Base-by-base conservation (phyloP, 148 eudicot genomes). In the Agrostemma githago region DNA sequence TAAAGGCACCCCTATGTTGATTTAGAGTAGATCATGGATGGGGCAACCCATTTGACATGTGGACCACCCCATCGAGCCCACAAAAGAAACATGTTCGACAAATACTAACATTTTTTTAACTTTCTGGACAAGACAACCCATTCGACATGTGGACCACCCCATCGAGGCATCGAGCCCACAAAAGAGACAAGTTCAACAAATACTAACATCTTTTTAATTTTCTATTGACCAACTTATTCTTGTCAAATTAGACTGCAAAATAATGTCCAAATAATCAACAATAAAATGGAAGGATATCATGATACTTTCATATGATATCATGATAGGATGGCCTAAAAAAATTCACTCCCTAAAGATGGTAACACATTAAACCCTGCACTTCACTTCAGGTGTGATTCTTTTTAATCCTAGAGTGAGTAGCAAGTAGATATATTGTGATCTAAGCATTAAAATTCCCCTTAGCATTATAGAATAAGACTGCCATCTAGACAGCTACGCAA, bases 221-320 rank as follows among this genome's bases (percentile, higher is more conserved):
- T 70, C 39, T 20, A 59, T 44, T 70, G 66, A 10, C 17, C 43
- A 71, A 56, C 74, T 56, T 71, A 57, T 57, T 58, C n/a, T 72
- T 59, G 40, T 16, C 19, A 38, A 53, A 57, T 71, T 17, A 37
- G 53, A 41, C 40, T 21, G 66, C 74, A 17, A 41, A 59, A 19
- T 58, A 5, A 58, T 38, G 40, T 57, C 20, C 65, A n/a, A 59
- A 17, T 16, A 59, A 40, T 11, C 61, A 59, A 12, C 26, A 10
- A 58, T 39, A 15, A 7, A 15, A 6, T n/a, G 51, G 21, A 66
- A 41, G 51, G 48, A 40, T n/a, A 9, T 5, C 10, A 66, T 3
- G 68, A 41, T 64, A 64, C 42, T 21, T 21, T 62, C 41, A 37
- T 19, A 60, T 60, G 64, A 21, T 21, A 62, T 14, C 15, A 62